A percentile compares a stretch with the other conserved stretches of the same genome.
phyloP scores from a whole-genome alignment of 176 grass and related monocot genomes.

The Otatea glauca region DNA sequence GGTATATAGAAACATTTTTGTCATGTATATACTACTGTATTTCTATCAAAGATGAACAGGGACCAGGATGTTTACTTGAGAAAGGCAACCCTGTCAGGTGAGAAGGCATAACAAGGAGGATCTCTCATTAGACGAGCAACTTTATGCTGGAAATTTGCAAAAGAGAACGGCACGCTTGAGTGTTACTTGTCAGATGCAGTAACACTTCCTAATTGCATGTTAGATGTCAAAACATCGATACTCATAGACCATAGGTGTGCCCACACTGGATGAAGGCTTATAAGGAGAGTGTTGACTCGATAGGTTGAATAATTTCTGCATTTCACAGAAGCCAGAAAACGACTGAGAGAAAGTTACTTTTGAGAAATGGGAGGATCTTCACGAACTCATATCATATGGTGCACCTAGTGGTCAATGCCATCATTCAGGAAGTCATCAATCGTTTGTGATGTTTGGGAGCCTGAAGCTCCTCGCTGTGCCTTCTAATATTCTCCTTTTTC shows the following conservation, averaged over 20 bases:
- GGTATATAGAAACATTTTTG: no score
- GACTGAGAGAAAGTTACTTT: constrained; percentile 18
- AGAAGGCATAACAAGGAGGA: neutral
- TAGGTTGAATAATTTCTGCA: constrained; percentile 5
- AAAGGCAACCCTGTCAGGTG: neutral
- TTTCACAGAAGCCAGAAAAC: constrained; percentile 25
- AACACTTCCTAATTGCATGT: neutral
- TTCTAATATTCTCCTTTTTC: no score
- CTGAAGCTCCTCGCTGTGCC: no score
- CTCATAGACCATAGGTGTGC: constrained; percentile 17
- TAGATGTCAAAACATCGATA: neutral
- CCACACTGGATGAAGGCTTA: neutral
- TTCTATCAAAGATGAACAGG: neutral
- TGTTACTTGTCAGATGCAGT: neutral
- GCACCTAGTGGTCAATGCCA: no score
- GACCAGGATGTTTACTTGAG: neutral
- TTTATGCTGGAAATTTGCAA: neutral
- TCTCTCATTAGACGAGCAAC: neutral
- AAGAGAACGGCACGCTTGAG: neutral
- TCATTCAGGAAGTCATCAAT: no score
- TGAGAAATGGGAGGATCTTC: no score
- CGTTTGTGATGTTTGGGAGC: no score
- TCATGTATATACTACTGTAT: neutral
- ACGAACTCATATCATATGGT: no score
- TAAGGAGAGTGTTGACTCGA: neutral